These are phyloP conservation scores for Pichia insulana DNA, from an alignment of 805 yeast species.

Conservation along the genomic window DNA sequence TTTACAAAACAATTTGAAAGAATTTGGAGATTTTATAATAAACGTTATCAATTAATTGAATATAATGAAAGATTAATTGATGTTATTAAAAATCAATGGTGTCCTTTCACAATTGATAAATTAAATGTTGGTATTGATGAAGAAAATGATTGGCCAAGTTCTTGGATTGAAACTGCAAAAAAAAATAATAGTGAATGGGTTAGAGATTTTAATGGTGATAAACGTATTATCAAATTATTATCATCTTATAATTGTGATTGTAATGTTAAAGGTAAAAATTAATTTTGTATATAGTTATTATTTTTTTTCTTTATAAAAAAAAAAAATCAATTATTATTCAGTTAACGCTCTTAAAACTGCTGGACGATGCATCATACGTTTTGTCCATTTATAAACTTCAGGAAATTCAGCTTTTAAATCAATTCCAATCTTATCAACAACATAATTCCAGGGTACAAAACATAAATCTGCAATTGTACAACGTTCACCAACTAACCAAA, in stretches of 20 bases:
- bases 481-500: slow-evolving; percentile 87
- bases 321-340: too few species aligned
- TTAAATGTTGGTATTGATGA: slow-evolving; percentile 43
- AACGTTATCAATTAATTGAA: slow-evolving; percentile 40
- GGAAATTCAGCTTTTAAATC: slow-evolving; percentile 83
- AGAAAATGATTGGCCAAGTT: slow-evolving; percentile 79
- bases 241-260: slow-evolving; percentile 32
- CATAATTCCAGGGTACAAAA: slow-evolving; percentile 96
- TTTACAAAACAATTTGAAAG: slow-evolving; percentile 69
- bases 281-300: slow-evolving; percentile 1
- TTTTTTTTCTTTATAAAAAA: too few species aligned
- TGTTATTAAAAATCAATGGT: slow-evolving; percentile 33
- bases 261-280: slow-evolving; percentile 7
- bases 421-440: slow-evolving; percentile 86
- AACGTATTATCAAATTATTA: slow-evolving; percentile 48
- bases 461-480: slow-evolving; percentile 83
- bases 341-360: slow-evolving; percentile 75
- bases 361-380: slow-evolving; percentile 90
- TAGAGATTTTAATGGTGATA: slow-evolving; percentile 61
- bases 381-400: slow-evolving; percentile 94
- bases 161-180: slow-evolving; percentile 73
- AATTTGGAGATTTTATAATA: slow-evolving; percentile 68
- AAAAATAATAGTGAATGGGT: slow-evolving; percentile 84
- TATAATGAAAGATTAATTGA: slow-evolving; percentile 22
- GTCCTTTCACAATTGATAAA: slow-evolving; percentile 45